These are phyloP conservation scores for Naganishia vaughanmartiniae DNA, from an alignment of 768 basidiomycete species.

Conservation along the genomic window DNA sequence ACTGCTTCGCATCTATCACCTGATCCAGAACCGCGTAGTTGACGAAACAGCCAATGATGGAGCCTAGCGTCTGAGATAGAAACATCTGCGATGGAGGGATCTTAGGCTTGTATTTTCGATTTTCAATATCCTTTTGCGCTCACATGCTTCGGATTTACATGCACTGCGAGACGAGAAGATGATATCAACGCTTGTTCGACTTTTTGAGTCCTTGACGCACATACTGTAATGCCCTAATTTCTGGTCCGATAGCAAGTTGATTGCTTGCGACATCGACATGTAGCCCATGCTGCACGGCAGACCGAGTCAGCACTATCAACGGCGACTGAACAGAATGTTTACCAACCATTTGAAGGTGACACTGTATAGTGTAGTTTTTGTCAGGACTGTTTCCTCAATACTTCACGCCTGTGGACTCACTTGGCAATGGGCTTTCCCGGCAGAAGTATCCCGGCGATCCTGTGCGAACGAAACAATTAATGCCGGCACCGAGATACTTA, in stretches of 20 bases:
- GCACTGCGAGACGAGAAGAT: not conserved
- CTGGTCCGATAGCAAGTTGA: constrained; percentile 46
- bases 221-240: constrained; percentile 48
- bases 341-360: constrained; percentile 49
- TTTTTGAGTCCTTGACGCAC: not conserved
- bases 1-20: constrained; percentile 47
- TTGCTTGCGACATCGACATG: constrained; percentile 52
- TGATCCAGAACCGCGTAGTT: constrained; percentile 50
- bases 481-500: not conserved
- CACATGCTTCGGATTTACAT: constrained; percentile 28
- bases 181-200: not conserved
- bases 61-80: constrained; percentile 48
- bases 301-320: not conserved
- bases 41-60: constrained; percentile 47
- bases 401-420: constrained; percentile 35
- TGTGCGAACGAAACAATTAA: constrained; percentile 11
- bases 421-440: constrained; percentile 52
- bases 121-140: not conserved
- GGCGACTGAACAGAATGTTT: not conserved
- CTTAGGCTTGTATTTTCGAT: constrained; percentile 18
- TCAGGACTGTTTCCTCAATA: not conserved
- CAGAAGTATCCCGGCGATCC: constrained; percentile 50
- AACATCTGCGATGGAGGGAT: constrained; percentile 45
- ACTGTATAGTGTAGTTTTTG: constrained; percentile 35
- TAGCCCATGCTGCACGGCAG: constrained; percentile 31